Evolutionary conservation across 2,329 filamentous ascomycete genomes (phyloP), one percentile per base, ranked within the genome.

Genomic region (Xylaria sp.): DNA sequence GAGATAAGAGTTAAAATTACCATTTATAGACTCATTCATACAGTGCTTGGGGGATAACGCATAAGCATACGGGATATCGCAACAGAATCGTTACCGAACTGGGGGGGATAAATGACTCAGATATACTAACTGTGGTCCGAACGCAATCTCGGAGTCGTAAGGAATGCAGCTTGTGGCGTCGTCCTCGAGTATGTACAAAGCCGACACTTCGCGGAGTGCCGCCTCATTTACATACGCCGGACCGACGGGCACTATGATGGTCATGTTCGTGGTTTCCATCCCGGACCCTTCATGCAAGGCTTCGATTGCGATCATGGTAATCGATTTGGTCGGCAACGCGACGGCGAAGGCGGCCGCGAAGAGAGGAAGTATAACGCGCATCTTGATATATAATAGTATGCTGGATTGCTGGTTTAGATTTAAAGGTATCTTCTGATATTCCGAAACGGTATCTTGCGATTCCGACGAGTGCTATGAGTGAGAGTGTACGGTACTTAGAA

Each of bases 191-290:
- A 66, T 41, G 30, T 67, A 67, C n/a, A 69, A 43, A 5, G 34
- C 56, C 18, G 67, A 64, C 32, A 69, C 67, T 7, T 15, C 43
- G 43, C 15, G 56, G 20, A 69, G 56, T 6, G n/a, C 60, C 4
- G 25, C 18, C 6, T 39, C 6, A 50, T 69, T 67, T 15, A 10
- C 12, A 20, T 67, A 67, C 2, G 30, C 2, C 3, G 23, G 20
- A 0, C 52, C 60, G 7, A 69, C 13, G 2, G 64, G 56, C 9
- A 69, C 45, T 0, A 2, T 23, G 52, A 69, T 56, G 28, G 56
- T 67, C 15, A 18, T n/a, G 50, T 62, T 64, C 18, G 57, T 41
- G 15, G 23, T 20, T 1, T n/a, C 25, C 20, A 3, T 41, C 10
- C 28, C 20, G 2, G 6, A 15, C 12, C 28, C 59, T 12, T 25